Conservation (phyloP, 1,139 yeast species). For the Geotrichum klebahnii region DNA sequence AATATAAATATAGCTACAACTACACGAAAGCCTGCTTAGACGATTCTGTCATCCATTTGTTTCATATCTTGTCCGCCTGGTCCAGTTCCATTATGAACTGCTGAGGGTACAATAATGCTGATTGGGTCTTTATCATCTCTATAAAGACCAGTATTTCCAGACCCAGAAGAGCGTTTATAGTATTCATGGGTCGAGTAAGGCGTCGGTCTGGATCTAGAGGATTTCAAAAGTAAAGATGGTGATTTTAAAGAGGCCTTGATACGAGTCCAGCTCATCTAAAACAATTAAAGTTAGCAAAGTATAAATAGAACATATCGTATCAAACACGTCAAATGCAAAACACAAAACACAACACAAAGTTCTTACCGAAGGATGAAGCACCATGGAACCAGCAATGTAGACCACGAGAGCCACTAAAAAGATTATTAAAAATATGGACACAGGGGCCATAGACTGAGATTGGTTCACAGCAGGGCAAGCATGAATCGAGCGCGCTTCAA, state of each 20-base stretch:
- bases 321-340: too few species aligned
- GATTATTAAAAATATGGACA: conserved; percentile 31
- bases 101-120: conserved; percentile 6
- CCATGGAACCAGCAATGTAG: conserved; percentile 34
- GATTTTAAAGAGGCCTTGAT: conserved; percentile 14
- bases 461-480: conserved; percentile 80
- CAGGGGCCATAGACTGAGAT: conserved; percentile 36
- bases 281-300: conserved; percentile 1
- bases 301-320: too few species aligned
- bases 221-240: conserved; percentile 5
- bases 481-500: conserved; percentile 79
- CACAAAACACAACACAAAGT: not conserved
- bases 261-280: conserved; percentile 11
- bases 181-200: conserved; percentile 12
- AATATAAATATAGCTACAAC: too few species aligned
- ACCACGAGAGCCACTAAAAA: conserved; percentile 41
- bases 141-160: not conserved
- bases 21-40: too few species aligned
- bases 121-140: conserved; percentile 14
- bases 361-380: conserved; percentile 19
- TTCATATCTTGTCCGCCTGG: not conserved
- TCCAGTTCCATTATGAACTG: not conserved
- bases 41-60: not conserved
- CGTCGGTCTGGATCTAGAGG: not conserved
- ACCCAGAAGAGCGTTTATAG: not conserved